Conservation (phyloP, 2,329 filamentous ascomycete genomes). For the Epichloe glyceriae region DNA sequence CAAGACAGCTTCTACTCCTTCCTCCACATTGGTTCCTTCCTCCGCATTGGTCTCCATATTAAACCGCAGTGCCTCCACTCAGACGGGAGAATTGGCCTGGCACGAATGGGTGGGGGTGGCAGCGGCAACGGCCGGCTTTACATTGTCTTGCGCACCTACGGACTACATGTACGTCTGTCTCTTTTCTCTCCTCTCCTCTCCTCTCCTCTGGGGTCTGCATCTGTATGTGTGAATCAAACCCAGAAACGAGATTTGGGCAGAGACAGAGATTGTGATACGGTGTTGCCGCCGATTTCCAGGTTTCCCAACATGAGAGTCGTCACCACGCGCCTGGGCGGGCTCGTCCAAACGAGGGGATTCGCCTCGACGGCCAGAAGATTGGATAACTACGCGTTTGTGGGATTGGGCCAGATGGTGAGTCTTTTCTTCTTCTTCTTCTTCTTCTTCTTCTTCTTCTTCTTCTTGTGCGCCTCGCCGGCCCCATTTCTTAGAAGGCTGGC, state of each 20-base stretch:
- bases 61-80: too few species aligned
- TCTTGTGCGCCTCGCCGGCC: too few species aligned
- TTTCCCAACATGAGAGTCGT: slow-evolving; percentile 10
- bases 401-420: slow-evolving; percentile 47
- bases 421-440: too few species aligned
- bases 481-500: too few species aligned
- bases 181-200: background rate
- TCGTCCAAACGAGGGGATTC: slow-evolving; percentile 34
- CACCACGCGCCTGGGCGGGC: slow-evolving; percentile 13
- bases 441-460: background rate
- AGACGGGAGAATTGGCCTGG: background rate
- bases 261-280: background rate
- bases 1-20: background rate
- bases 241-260: background rate
- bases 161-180: background rate
- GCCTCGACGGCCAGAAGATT: slow-evolving; percentile 32
- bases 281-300: background rate
- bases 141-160: too few species aligned
- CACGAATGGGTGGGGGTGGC: too few species aligned
- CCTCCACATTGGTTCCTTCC: too few species aligned
- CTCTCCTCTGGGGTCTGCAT: background rate
- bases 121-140: slow-evolving; percentile 25
- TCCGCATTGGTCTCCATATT: too few species aligned
- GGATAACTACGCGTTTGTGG: slow-evolving; percentile 46
- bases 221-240: too few species aligned